These are phyloP conservation scores for Aspergillus caelatus DNA, from an alignment of 2,329 filamentous ascomycete species.

Conservation along the genomic window DNA sequence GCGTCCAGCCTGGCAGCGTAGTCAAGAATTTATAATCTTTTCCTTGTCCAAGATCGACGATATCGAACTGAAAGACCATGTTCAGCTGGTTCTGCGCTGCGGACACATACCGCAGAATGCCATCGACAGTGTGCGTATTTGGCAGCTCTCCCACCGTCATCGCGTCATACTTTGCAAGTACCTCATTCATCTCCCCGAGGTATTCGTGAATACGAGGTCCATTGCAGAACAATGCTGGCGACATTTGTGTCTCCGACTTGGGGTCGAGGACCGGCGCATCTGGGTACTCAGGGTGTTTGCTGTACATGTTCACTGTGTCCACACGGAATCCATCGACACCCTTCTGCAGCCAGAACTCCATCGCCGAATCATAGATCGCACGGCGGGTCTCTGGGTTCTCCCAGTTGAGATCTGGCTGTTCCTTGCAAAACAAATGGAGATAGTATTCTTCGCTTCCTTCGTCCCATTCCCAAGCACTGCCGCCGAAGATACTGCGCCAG, in stretches of 20 bases:
- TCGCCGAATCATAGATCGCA: constrained; percentile 69
- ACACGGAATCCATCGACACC: constrained; percentile 74
- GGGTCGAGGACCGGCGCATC: constrained; percentile 38
- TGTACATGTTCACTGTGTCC: constrained; percentile 73
- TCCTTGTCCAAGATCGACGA: constrained; percentile 61
- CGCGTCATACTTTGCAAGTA: constrained; percentile 59
- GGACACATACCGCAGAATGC: constrained; percentile 57
- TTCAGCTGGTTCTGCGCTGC: constrained; percentile 62
- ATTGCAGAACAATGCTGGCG: constrained; percentile 62
- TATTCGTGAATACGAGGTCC: constrained; percentile 62
- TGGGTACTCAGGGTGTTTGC: constrained; percentile 61
- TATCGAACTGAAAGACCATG: constrained; percentile 75
- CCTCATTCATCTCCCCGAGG: constrained; percentile 54
- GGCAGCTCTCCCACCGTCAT: constrained; percentile 66
- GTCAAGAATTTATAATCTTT: constrained; percentile 53
- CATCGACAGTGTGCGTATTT: constrained; percentile 55
- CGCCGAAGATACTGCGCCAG: constrained; percentile 53
- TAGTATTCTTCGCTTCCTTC: constrained; percentile 73
- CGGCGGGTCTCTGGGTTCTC: constrained; percentile 67
- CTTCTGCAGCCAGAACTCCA: constrained; percentile 76
- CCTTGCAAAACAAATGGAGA: constrained; percentile 71
- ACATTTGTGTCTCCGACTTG: constrained; percentile 61
- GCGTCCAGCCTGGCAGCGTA: constrained; percentile 51
- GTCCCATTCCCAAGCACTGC: constrained; percentile 61
- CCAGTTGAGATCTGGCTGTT: constrained; percentile 87